A percentile compares a stretch with the other conserved stretches of the same genome.
Evolutionary conservation across 345 rosid species (phyloP).

Genomic region (Hibiscus tridactylites): DNA sequence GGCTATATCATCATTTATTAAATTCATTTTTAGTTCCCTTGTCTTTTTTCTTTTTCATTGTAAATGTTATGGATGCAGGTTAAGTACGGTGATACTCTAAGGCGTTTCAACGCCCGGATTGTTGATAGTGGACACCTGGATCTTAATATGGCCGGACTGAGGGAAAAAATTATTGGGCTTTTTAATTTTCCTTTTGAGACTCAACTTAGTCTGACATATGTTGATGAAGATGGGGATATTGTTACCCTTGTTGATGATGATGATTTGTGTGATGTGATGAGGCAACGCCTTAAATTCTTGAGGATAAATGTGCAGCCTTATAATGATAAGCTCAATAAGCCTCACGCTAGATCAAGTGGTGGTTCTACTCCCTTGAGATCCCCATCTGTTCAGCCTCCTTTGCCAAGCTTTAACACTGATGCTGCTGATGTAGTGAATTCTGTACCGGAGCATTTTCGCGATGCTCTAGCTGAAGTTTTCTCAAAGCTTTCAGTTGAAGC

Average conservation of each 20-base stretch:
- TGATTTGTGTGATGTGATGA: slow-evolving; percentile 65
- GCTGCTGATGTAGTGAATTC: slow-evolving; percentile 49
- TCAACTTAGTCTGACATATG: slow-evolving; percentile 46
- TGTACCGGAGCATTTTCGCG: slow-evolving; percentile 55
- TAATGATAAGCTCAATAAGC: slow-evolving; percentile 20
- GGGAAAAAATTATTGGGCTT: slow-evolving; percentile 52
- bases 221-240: slow-evolving; percentile 26
- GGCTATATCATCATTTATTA: neutral
- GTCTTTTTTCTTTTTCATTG: neutral
- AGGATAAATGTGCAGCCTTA: slow-evolving; percentile 46
- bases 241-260: slow-evolving; percentile 70
- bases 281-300: slow-evolving; percentile 65
- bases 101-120: slow-evolving; percentile 66
- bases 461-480: slow-evolving; percentile 36
- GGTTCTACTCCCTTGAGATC: slow-evolving; percentile 49
- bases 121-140: slow-evolving; percentile 50
- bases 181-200: slow-evolving; percentile 49
- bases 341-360: slow-evolving; percentile 40
- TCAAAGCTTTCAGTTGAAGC: slow-evolving; percentile 49
- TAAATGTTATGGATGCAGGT: slow-evolving; percentile 40
- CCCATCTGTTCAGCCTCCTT: slow-evolving; percentile 26
- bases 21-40: too few species aligned
- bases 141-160: slow-evolving; percentile 52
- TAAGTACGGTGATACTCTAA: slow-evolving; percentile 53
- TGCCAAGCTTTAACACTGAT: slow-evolving; percentile 30